Base-by-base conservation (phyloP, 2,329 filamentous ascomycete species). In the Colletotrichum orchidophilum region DNA sequence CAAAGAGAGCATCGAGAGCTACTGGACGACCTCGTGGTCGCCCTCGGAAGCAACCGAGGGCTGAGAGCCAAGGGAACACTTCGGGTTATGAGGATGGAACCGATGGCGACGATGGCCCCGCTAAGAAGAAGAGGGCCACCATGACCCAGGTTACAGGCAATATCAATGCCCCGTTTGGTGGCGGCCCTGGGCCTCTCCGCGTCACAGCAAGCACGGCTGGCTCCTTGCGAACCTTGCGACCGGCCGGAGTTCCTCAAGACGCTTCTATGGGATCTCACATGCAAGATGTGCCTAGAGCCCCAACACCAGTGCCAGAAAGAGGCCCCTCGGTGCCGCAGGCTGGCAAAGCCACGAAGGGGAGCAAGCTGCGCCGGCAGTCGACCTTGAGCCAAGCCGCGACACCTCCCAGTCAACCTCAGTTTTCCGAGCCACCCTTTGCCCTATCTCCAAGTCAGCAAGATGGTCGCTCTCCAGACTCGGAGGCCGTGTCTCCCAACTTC, bases 141-240 rank as follows among this genome's bases (percentile, higher is more conserved):
- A 89, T 92, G 27, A 94, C 90, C 24, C 89, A 92, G 77, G 89
- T 92, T 13, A 90, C 93, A 73, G 92, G 91, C 83, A 90, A 90
- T n/a, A 91, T 91, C 61, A 92, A 90, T 75, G 89, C 87, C 73
- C 90, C 89, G 26, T 93, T 98, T 76, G 93, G 92, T 62, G 87
- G 89, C 49, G 91, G 91, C 33, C 89, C 91, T 11, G 94, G 96
- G 59, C 97, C 94, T 3, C 85, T 98, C 29, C 90, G 95, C 59
- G 94, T 97, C n/a, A 92, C 94, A 71, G 96, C 96, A 57, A 97
- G 94, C 79, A 97, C 94, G 18, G 93, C 95, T 54, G 94, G 94
- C 52, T 97, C 95, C 5, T 87, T 98, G 70, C 93, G 96, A 53
- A 92, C 92, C 58, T 93, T 97, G 80, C 90, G 95, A 54, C 96